Evolutionary conservation across 192 early-diverging fungal genomes (phyloP).

Genomic region (Backusella australiensis): DNA sequence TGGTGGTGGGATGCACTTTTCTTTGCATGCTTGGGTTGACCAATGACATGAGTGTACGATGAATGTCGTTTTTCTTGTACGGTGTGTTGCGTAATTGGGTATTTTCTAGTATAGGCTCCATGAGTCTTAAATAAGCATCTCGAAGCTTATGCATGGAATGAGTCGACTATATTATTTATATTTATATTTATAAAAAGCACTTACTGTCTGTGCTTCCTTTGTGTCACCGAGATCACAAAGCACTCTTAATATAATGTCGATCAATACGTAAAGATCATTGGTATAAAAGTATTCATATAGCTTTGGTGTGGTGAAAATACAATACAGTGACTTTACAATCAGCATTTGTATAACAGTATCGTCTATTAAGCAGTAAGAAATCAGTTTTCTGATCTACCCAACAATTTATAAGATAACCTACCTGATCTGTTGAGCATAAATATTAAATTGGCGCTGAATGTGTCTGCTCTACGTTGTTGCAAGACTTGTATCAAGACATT

Average conservation of each 20-base stretch:
- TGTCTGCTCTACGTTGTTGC: conserved; percentile 58
- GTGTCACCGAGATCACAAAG: conserved; percentile 59
- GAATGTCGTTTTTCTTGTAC: conserved; percentile 54
- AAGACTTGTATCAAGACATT: conserved; percentile 58
- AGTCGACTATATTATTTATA: no score
- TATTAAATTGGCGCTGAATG: conserved; percentile 85
- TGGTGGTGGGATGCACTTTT: conserved; percentile 42
- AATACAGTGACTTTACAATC: conserved; percentile 70
- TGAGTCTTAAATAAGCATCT: conserved; percentile 65
- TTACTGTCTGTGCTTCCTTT: conserved; percentile 22
- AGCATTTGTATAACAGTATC: conserved; percentile 52
- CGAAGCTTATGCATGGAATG: conserved; percentile 40
- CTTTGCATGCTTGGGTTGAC: conserved; percentile 35
- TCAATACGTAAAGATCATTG: conserved; percentile 84
- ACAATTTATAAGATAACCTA: background rate
- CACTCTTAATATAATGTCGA: conserved; percentile 87
- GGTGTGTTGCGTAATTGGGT: conserved; percentile 42
- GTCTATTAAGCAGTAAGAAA: conserved; percentile 34
- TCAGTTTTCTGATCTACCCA: conserved; percentile 18
- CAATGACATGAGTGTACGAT: conserved; percentile 40
- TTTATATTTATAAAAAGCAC: background rate
- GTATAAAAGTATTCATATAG: conserved; percentile 81
- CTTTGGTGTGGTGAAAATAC: conserved; percentile 62
- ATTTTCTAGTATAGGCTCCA: conserved; percentile 64
- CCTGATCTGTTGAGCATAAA: conserved; percentile 92